A percentile compares a stretch with the other conserved stretches of the same genome.
These are phyloP conservation scores for Erysimum cheiranthoides DNA, from an alignment of 345 rosid species.

Conservation along the genomic window DNA sequence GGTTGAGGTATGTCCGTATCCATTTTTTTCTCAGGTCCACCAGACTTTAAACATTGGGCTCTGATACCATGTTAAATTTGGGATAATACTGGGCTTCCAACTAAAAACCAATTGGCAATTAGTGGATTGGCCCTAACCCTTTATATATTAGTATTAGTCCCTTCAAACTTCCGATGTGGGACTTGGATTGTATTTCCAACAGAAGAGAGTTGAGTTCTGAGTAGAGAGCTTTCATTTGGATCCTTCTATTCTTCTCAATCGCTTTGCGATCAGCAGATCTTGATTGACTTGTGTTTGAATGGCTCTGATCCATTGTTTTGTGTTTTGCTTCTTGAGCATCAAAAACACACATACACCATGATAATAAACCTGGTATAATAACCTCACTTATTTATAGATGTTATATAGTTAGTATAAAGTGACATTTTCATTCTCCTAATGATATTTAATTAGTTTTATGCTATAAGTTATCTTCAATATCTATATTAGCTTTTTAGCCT, in stretches of 20 bases:
- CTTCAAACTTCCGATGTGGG: too few relatives aligned
- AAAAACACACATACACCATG: slow-evolving; percentile 13
- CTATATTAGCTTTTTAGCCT: too few relatives aligned
- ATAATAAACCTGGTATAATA: background rate
- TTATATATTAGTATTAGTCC: too few relatives aligned
- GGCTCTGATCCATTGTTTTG: slow-evolving; percentile 41
- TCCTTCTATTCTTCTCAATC: slow-evolving; percentile 44
- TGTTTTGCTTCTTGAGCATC: background rate
- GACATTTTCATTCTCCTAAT: slow-evolving; percentile 8
- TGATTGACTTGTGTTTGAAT: slow-evolving; percentile 36
- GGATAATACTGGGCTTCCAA: too few relatives aligned
- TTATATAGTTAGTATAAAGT: slow-evolving; percentile 22
- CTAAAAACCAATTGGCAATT: too few relatives aligned
- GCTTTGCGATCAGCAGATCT: slow-evolving; percentile 43
- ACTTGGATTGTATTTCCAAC: too few relatives aligned
- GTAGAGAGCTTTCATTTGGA: slow-evolving; percentile 44
- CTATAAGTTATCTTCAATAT: slow-evolving; percentile 32
- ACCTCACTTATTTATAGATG: slow-evolving; percentile 20
- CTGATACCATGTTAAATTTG: too few relatives aligned
- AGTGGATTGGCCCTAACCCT: too few relatives aligned
- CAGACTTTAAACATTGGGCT: too few relatives aligned
- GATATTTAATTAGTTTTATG: slow-evolving; percentile 20
- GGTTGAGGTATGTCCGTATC: too few relatives aligned
- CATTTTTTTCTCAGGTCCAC: too few relatives aligned
- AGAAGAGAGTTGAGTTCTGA: slow-evolving; percentile 48